A percentile compares a stretch with the other conserved stretches of the same genome.
These are phyloP conservation scores for Alternaria sp. DNA, from an alignment of 2,329 filamentous ascomycete species.

Conservation along the genomic window DNA sequence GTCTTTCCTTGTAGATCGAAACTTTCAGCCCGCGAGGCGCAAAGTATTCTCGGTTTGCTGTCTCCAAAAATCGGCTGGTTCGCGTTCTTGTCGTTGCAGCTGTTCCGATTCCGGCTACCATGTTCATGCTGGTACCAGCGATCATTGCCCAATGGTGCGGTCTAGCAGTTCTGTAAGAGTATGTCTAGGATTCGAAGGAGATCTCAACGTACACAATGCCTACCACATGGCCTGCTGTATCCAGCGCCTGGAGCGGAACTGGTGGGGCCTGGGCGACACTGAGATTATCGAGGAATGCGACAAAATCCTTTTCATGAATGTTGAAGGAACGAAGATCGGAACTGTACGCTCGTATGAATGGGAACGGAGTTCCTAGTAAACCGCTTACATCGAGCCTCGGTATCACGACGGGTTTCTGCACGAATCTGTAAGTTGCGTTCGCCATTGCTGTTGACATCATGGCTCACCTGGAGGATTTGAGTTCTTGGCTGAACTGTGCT, in stretches of 20 bases:
- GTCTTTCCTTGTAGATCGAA: neutral
- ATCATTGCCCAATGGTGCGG: neutral
- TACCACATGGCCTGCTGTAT: neutral
- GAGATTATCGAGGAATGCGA: neutral
- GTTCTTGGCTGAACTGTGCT: neutral
- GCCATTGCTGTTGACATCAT: neutral
- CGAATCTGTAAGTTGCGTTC: neutral
- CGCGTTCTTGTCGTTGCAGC: neutral
- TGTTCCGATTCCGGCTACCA: neutral
- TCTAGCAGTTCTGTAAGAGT: neutral
- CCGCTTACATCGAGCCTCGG: neutral
- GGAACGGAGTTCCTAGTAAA: neutral
- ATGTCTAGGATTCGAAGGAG: too few relatives aligned
- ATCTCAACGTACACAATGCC: too few relatives aligned
- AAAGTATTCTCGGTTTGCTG: neutral
- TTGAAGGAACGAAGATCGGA: neutral
- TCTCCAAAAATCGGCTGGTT: neutral
- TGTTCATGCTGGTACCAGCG: neutral
- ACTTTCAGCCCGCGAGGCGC: neutral
- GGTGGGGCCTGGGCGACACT: neutral
- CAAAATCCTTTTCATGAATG: neutral
- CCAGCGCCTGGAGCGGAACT: neutral
- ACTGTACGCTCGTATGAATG: neutral
- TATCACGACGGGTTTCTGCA: slow-evolving; percentile 1
- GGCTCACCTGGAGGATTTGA: neutral